Conservation (phyloP, 768 basidiomycete genomes). For the Pholiota conissans region DNA sequence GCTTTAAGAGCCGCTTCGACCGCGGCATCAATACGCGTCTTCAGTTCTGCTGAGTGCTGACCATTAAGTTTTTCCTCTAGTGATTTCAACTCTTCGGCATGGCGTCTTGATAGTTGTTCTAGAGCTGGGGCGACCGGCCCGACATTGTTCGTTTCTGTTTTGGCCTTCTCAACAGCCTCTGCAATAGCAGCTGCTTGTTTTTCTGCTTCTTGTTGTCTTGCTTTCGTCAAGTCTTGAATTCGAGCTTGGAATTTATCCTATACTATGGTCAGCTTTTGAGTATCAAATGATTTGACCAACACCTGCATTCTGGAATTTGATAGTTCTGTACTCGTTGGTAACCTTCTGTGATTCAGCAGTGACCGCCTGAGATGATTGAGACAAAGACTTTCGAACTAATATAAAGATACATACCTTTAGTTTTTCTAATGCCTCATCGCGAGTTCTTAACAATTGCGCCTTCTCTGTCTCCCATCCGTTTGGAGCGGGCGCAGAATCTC, state of each 20-base stretch:
- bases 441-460: constrained; percentile 51
- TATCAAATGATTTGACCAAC: neutral
- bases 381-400: neutral
- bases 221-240: constrained; percentile 52
- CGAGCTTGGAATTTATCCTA: constrained; percentile 66
- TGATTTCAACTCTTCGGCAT: constrained; percentile 58
- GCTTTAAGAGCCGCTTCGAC: constrained; percentile 37
- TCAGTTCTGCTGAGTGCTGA: constrained; percentile 55
- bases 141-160: constrained; percentile 34
- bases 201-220: constrained; percentile 45
- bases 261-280: neutral
- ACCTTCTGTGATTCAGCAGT: constrained; percentile 44
- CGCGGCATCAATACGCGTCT: constrained; percentile 41
- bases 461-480: constrained; percentile 61
- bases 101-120: constrained; percentile 49
- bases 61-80: constrained; percentile 53
- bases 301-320: constrained; percentile 41
- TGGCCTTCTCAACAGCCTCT: constrained; percentile 57
- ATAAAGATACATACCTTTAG: constrained; percentile 44
- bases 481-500: constrained; percentile 27
- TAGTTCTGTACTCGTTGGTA: constrained; percentile 41
- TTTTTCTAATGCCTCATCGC: constrained; percentile 59
- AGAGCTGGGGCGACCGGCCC: constrained; percentile 18
- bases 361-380: constrained; percentile 21
- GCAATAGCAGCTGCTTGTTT: constrained; percentile 52